These are phyloP conservation scores for Paramecium primaurelia DNA, from an alignment of 73 alveolate genomes.

Conservation along the genomic window DNA sequence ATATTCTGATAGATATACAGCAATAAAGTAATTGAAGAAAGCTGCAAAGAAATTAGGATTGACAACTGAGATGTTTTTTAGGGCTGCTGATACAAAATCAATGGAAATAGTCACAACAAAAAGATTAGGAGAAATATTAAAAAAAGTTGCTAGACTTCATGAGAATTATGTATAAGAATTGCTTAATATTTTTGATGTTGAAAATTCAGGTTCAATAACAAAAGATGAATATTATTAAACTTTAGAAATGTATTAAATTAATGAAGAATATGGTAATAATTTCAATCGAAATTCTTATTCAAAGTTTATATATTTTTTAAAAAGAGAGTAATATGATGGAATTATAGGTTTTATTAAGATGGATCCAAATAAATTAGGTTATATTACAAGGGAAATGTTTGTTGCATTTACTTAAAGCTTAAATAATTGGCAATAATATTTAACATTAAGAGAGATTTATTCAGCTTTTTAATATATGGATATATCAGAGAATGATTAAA, in stretches of 20 bases:
- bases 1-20: neutral
- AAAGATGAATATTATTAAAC: slow-evolving; percentile 14
- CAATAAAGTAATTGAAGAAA: neutral
- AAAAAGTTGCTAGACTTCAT: neutral
- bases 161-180: neutral
- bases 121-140: neutral
- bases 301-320: neutral
- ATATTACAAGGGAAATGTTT: neutral
- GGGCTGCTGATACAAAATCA: slow-evolving; percentile 30
- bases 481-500: neutral
- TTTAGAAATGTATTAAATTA: neutral
- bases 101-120: neutral
- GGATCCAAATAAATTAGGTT: slow-evolving; percentile 8
- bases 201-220: neutral
- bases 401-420: neutral
- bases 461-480: slow-evolving; percentile 14
- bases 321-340: neutral
- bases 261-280: neutral
- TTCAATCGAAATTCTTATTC: neutral
- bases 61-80: slow-evolving; percentile 25
- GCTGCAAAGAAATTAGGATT: slow-evolving; percentile 3
- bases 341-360: neutral
- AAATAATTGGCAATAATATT: neutral
- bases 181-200: neutral
- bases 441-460: neutral